Base-by-base conservation (phyloP, 2,329 filamentous ascomycete genomes). In the Grosmannia clavigera region DNA sequence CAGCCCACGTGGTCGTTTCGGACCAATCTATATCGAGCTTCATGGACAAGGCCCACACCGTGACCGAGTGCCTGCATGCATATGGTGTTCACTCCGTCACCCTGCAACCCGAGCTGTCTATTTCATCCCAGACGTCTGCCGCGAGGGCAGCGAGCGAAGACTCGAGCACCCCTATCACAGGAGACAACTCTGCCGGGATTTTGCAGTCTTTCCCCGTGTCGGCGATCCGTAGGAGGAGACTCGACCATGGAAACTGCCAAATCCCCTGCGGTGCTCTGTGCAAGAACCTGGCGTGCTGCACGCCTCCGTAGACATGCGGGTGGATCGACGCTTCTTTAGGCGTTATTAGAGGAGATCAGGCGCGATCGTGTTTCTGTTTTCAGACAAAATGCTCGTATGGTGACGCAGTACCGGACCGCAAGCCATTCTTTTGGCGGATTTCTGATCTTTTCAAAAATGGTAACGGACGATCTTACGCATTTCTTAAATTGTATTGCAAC, bases 61-160 rank as follows among this genome's bases (percentile, higher is more conserved):
- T 88, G 58, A 80, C 79, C 61, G 80, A 89, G 68, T 90, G 86
- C 68, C 77, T 91, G 48, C 85, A 88, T 66, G 84, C 81, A 2
- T 89, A 89, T 66, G 87, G 86, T 5, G 83, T 91, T 62, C 85
- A 90, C 69, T 87, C 84, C 14, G 78, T 76, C 4, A 90, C 87
- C 1, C 68, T 92, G 38, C 87, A 90, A 71, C 86, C 86, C 0
- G 86, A 89, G 68, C 62, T 71, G 31, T 62, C 60, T 1, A 19
- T 55, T 9, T n/a, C 60, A 22, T 52, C 53, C 25, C 48, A 57
- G 51, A 57, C 40, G 33, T 59, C 11, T 11, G 10, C 29, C 11
- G 52, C n/a, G 31, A 52, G 40, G 40, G 29, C 25, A 46, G 58
- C 6, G n/a, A 58, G 35, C 16, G 50, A 38, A n/a, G 35, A 19